A percentile compares a stretch with the other conserved stretches of the same genome.
phyloP scores from a whole-genome alignment of 257 asterid genomes.

The Petunia secreta region DNA sequence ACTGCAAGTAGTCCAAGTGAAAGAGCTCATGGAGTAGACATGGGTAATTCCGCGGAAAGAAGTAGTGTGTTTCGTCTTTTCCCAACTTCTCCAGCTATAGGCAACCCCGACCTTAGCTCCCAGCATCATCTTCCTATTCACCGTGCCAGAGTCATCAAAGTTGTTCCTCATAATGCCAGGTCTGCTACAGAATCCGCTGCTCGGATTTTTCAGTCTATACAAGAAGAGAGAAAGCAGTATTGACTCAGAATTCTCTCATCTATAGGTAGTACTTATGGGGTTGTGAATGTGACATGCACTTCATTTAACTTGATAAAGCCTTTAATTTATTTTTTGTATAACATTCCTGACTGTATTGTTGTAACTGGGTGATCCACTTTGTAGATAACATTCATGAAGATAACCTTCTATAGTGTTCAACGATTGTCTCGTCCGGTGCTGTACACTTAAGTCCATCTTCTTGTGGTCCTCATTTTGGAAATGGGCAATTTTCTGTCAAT shows the following conservation, averaged over 20 bases:
- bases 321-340: background rate
- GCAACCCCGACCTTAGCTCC: constrained; percentile 29
- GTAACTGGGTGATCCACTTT: constrained; percentile 11
- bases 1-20: constrained; percentile 60
- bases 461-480: no score
- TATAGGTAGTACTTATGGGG: background rate
- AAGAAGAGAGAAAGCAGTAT: constrained; percentile 73
- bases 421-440: background rate
- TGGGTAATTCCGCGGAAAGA: constrained; percentile 32
- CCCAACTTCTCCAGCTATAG: constrained; percentile 44
- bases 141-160: constrained; percentile 61
- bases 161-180: constrained; percentile 69
- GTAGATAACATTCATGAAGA: background rate
- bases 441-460: no score
- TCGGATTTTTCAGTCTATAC: constrained; percentile 80
- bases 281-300: constrained; percentile 12
- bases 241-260: constrained; percentile 37
- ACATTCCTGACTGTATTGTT: constrained; percentile 15
- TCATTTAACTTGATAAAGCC: background rate
- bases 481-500: no score
- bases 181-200: constrained; percentile 88
- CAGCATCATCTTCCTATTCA: constrained; percentile 29
- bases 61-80: constrained; percentile 54
- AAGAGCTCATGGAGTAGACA: constrained; percentile 29
- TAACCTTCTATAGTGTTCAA: background rate